These are phyloP conservation scores for Dictyostelium intermedium DNA, from an alignment of 78 protist genomes.

Conservation along the genomic window DNA sequence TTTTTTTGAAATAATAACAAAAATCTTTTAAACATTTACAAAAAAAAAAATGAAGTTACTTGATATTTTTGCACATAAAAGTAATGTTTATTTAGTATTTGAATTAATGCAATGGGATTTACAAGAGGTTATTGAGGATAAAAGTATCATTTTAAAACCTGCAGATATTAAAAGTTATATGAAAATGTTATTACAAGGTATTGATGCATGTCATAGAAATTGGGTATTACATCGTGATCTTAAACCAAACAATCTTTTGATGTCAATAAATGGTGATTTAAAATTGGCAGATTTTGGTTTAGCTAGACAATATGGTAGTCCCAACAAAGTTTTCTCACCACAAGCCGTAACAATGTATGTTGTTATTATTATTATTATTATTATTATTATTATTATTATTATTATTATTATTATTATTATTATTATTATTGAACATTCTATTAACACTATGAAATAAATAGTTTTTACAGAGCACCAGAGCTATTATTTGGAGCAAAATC, in stretches of 20 bases:
- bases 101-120: constrained; percentile 85
- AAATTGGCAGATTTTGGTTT: constrained; percentile 91
- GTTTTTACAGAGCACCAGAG: constrained; percentile 92
- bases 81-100: constrained; percentile 83
- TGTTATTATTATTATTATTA: background rate
- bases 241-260: constrained; percentile 89
- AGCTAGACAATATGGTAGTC: constrained; percentile 86
- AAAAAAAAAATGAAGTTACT: background rate
- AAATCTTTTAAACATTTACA: too few relatives aligned
- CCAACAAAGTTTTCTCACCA: constrained; percentile 65
- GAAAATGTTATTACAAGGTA: constrained; percentile 79
- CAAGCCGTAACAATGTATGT: constrained; percentile 77
- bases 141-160: constrained; percentile 46
- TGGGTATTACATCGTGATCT: constrained; percentile 89
- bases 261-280: constrained; percentile 68
- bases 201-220: constrained; percentile 58
- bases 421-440: too few relatives aligned
- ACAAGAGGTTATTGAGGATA: constrained; percentile 73
- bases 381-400: too few relatives aligned
- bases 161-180: constrained; percentile 82
- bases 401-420: too few relatives aligned
- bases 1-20: too few relatives aligned
- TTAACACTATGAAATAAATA: background rate
- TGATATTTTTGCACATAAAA: constrained; percentile 80
- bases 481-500: constrained; percentile 87